Evolutionary conservation across 2,329 filamentous ascomycete genomes (phyloP), one percentile per base, ranked within the genome.

Genomic region (Zymoseptoria tritici): DNA sequence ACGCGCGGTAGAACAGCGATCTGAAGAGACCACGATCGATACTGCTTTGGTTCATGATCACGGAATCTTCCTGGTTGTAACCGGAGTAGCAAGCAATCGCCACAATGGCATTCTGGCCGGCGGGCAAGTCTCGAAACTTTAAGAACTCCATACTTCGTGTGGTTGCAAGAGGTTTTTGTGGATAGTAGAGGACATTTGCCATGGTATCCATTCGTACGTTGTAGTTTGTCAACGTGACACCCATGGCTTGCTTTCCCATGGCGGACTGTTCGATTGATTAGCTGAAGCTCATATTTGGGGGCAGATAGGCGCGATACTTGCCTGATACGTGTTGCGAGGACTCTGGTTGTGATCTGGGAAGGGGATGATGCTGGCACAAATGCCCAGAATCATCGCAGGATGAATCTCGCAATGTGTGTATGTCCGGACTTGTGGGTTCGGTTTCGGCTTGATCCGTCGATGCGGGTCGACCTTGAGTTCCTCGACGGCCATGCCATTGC

Each of bases 221-320:
- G 75, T 96, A 99, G 74, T 99, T 99, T 11, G 95, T 99, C 59
- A 99, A 82, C 79, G 96, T 97, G 69, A 97, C 92, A 72, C 95
- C 94, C 95, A 99, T 99, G 63, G 94, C 94, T 83, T 99, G 94
- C 78, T 99, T 99, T 80, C 95, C 94, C 94, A 99, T 99, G 73
- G 94, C 94, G 70, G 93, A 54, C 11, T 57, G n/a, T n/a, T n/a
- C n/a, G n/a, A n/a, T n/a, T n/a, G n/a, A n/a, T n/a, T n/a, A n/a
- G n/a, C n/a, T n/a, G n/a, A n/a, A n/a, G n/a, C n/a, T n/a, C n/a
- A n/a, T n/a, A n/a, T n/a, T n/a, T n/a, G n/a, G n/a, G n/a, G n/a
- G n/a, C n/a, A n/a, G n/a, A n/a, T n/a, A n/a, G n/a, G n/a, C n/a
- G n/a, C n/a, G n/a, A n/a, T n/a, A n/a, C n/a, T n/a, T n/a, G n/a